These are phyloP conservation scores for Corrigiola litoralis DNA, from an alignment of 179 eudicot species.

Conservation along the genomic window DNA sequence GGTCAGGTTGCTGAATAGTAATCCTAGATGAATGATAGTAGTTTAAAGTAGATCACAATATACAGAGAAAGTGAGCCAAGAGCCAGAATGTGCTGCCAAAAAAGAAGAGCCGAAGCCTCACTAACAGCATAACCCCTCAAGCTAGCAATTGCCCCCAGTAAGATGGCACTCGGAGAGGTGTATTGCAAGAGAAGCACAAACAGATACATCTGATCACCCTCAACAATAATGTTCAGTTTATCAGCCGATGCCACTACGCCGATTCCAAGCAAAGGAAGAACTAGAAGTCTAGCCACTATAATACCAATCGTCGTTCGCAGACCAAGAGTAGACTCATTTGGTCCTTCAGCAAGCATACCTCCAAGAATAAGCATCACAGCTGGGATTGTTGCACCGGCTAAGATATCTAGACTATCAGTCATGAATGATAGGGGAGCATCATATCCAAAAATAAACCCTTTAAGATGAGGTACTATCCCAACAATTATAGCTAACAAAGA, in stretches of 20 bases:
- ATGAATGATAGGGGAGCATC: slow-evolving; percentile 61
- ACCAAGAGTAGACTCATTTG: slow-evolving; percentile 65
- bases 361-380: slow-evolving; percentile 88
- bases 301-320: slow-evolving; percentile 64
- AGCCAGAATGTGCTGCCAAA: slow-evolving; percentile 83
- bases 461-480: slow-evolving; percentile 69
- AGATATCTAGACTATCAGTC: slow-evolving; percentile 66
- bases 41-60: slow-evolving; percentile 50
- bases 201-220: slow-evolving; percentile 62
- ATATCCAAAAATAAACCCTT: slow-evolving; percentile 48
- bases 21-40: slow-evolving; percentile 25
- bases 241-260: slow-evolving; percentile 56
- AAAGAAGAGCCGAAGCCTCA: slow-evolving; percentile 81
- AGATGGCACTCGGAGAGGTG: slow-evolving; percentile 78
- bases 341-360: slow-evolving; percentile 89
- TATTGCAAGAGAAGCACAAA: slow-evolving; percentile 84
- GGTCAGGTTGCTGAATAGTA: background rate
- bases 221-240: slow-evolving; percentile 39
- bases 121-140: slow-evolving; percentile 81
- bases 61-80: slow-evolving; percentile 65
- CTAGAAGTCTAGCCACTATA: slow-evolving; percentile 55
- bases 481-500: slow-evolving; percentile 59
- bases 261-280: slow-evolving; percentile 76
- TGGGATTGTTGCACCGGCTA: slow-evolving; percentile 81
- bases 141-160: slow-evolving; percentile 87